Conservation (phyloP, 2,329 filamentous ascomycete genomes). For the Daldinia eschscholtzii region DNA sequence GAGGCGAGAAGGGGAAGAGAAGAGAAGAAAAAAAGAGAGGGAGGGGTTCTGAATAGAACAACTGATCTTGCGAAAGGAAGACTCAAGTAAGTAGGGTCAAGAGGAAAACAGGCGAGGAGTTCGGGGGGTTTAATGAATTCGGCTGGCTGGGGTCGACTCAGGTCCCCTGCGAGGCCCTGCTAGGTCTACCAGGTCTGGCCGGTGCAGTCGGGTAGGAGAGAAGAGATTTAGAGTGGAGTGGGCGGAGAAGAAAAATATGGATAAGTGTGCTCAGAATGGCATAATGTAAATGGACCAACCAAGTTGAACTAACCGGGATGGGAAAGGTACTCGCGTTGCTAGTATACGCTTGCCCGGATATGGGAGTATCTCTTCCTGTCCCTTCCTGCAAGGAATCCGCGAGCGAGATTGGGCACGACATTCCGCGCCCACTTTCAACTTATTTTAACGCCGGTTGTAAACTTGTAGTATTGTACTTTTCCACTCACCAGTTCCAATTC, state of each 20-base stretch:
- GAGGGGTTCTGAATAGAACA: conserved; percentile 56
- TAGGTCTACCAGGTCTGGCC: conserved; percentile 29
- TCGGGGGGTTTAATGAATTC: conserved; percentile 55
- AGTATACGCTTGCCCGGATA: conserved; percentile 26
- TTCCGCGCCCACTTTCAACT: conserved; percentile 28
- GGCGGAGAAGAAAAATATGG: conserved; percentile 30
- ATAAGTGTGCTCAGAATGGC: conserved; percentile 27
- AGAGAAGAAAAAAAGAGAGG: conserved; percentile 56
- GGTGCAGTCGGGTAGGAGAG: conserved; percentile 40
- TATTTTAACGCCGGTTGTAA: conserved; percentile 39
- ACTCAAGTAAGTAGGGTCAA: conserved; percentile 55
- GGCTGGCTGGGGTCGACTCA: conserved; percentile 41
- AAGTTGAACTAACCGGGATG: conserved; percentile 17
- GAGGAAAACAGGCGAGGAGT: conserved; percentile 53
- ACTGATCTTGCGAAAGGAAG: conserved; percentile 53
- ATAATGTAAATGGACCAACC: conserved; percentile 35
- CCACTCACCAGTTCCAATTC: background rate
- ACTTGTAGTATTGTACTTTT: conserved; percentile 16
- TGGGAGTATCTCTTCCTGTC: conserved; percentile 34
- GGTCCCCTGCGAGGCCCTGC: background rate
- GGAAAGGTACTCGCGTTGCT: conserved; percentile 34
- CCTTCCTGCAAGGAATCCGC: conserved; percentile 38
- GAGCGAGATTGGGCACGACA: conserved; percentile 43
- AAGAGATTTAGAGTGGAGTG: conserved; percentile 44
- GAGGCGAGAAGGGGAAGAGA: conserved; percentile 45